Percentiles rank a stretch among this genome's conserved stretches.
phyloP scores from a whole-genome alignment of 352 stramenopile species.

The Globisporangium lucens region DNA sequence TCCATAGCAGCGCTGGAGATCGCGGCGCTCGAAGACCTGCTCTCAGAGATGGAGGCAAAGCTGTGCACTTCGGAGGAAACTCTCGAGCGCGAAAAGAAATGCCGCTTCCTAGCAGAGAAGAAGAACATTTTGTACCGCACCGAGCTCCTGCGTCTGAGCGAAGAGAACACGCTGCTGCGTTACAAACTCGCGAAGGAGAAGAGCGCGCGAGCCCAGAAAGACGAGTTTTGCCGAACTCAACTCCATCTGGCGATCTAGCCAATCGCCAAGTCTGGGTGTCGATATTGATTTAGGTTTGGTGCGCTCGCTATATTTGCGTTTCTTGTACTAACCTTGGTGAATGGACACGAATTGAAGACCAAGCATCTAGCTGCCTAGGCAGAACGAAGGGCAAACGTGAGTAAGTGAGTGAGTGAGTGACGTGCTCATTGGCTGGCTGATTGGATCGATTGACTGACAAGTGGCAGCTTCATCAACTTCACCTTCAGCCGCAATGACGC shows the following conservation, averaged over 20 bases:
- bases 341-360: neutral
- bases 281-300: neutral
- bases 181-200: constrained; percentile 25
- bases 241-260: constrained; percentile 27
- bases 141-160: constrained; percentile 47
- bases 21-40: constrained; percentile 12
- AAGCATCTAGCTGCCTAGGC: neutral
- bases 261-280: neutral
- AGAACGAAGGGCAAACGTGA: neutral
- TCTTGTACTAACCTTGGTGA: neutral
- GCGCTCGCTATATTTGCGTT: neutral
- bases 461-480: neutral
- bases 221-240: constrained; percentile 25
- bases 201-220: constrained; percentile 18
- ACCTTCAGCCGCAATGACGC: neutral
- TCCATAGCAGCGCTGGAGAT: neutral
- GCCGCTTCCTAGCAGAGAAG: constrained; percentile 62
- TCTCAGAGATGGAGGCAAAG: constrained; percentile 32
- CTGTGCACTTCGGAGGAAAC: constrained; percentile 31
- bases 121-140: constrained; percentile 80
- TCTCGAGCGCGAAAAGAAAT: constrained; percentile 64
- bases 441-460: no score
- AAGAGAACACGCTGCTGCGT: constrained; percentile 52
- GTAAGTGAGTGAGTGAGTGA: neutral
- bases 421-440: neutral